Evolutionary conservation across 441 rosid species (phyloP).

Genomic region (Erysimum cheiri): DNA sequence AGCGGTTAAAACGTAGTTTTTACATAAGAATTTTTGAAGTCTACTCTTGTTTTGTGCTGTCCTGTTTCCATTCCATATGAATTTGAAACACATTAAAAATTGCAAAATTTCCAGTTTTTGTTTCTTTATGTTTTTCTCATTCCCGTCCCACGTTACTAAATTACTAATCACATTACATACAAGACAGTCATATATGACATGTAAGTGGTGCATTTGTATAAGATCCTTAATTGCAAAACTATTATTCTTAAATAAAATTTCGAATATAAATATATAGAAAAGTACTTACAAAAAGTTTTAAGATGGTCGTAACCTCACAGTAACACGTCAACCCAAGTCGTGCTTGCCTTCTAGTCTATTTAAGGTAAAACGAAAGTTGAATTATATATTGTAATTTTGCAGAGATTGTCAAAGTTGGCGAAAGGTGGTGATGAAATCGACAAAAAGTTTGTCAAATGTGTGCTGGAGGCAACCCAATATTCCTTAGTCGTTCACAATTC

Average conservation of each 20-base stretch:
- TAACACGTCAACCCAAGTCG: constrained; percentile 39
- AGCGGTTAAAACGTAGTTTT: not conserved
- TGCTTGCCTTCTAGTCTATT: constrained; percentile 26
- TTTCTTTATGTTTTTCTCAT: not conserved
- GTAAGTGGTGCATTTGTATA: constrained; percentile 5
- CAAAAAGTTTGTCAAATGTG: constrained; percentile 28
- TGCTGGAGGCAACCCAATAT: constrained; percentile 47
- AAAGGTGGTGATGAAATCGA: constrained; percentile 43
- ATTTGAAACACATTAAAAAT: constrained; percentile 1
- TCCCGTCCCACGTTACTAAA: not conserved
- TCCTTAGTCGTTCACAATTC: constrained; percentile 30
- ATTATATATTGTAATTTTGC: constrained; percentile 33
- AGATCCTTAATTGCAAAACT: not conserved
- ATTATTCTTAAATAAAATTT: not conserved
- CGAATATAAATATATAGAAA: not conserved
- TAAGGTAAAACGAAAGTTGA: constrained; percentile 19
- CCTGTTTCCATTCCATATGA: constrained; percentile 10
- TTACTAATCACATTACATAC: constrained; percentile 29
- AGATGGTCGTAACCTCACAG: constrained; percentile 20
- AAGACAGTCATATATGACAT: not conserved
- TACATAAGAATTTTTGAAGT: not conserved
- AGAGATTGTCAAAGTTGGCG: constrained; percentile 47
- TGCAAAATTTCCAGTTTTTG: not conserved
- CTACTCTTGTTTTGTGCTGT: not conserved
- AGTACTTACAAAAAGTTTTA: constrained; percentile 9